phyloP scores from a whole-genome alignment of 495 filamentous ascomycete species.

The Lineolata rhizophorae region DNA sequence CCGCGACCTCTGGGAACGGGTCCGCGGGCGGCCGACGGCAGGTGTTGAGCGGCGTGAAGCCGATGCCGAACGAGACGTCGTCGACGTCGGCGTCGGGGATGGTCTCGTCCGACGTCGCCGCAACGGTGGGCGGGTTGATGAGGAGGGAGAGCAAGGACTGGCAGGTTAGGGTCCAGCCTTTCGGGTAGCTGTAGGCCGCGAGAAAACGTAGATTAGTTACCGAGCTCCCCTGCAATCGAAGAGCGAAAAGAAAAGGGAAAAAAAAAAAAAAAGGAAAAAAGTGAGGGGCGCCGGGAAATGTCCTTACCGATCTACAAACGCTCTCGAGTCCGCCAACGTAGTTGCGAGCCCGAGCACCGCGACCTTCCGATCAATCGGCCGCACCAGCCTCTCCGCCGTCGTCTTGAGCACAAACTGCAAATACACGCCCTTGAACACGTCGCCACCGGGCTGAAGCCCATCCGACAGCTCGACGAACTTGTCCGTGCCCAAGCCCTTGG shows the following conservation, averaged over 20 bases:
- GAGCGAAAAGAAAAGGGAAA: no score
- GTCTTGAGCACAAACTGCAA: constrained; percentile 2
- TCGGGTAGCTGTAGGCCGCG: constrained; percentile 25
- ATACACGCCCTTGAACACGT: constrained; percentile 1
- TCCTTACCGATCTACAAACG: constrained; percentile 44
- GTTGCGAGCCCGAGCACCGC: constrained; percentile 84
- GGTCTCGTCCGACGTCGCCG: constrained; percentile 42
- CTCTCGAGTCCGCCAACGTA: constrained; percentile 58
- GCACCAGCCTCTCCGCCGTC: constrained; percentile 70
- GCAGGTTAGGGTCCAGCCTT: constrained; percentile 76
- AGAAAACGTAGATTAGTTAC: neutral
- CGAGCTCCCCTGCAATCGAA: no score
- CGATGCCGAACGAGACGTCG: constrained; percentile 80
- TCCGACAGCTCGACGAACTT: constrained; percentile 69
- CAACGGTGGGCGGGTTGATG: constrained; percentile 59
- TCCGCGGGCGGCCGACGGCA: constrained; percentile 48
- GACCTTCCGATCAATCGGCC: constrained; percentile 76
- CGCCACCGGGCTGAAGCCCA: constrained; percentile 48
- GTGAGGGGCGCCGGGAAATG: neutral
- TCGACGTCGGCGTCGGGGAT: constrained; percentile 75
- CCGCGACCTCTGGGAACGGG: constrained; percentile 59
- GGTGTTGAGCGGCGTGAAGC: constrained; percentile 79
- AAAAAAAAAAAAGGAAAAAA: neutral
- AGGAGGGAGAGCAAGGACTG: constrained; percentile 73
- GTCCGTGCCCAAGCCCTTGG: constrained; percentile 68